These are phyloP conservation scores for Apiotrichum porosum DNA, from an alignment of 1,284 basidiomycete species.

Conservation along the genomic window DNA sequence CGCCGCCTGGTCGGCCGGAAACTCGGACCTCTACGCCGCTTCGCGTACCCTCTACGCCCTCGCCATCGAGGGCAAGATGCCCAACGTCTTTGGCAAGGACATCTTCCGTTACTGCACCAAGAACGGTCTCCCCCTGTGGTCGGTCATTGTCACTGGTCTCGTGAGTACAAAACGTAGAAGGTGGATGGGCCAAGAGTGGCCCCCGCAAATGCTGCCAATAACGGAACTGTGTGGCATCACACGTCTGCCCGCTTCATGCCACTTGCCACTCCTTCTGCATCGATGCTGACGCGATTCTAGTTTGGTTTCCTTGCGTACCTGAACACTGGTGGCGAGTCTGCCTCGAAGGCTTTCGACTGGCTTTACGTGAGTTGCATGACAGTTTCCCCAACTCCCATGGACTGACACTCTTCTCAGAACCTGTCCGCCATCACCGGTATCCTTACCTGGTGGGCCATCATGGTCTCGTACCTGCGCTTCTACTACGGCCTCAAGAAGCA, in stretches of 20 bases:
- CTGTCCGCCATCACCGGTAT: constrained; percentile 65
- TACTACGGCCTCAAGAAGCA: constrained; percentile 60
- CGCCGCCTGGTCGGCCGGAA: constrained; percentile 78
- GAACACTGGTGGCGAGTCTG: constrained; percentile 39
- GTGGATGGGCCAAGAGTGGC: too few species aligned
- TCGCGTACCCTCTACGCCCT: constrained; percentile 80
- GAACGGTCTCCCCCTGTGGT: constrained; percentile 63
- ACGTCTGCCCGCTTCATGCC: too few species aligned
- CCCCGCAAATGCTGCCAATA: too few species aligned
- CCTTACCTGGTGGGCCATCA: constrained; percentile 65
- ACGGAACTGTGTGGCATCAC: too few species aligned
- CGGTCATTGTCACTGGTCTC: constrained; percentile 55
- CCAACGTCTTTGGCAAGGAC: constrained; percentile 40
- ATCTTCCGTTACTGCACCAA: constrained; percentile 59
- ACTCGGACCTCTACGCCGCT: constrained; percentile 71
- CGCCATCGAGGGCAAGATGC: constrained; percentile 67
- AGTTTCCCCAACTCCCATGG: too few species aligned
- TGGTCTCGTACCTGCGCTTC: constrained; percentile 69
- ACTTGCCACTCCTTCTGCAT: too few species aligned
- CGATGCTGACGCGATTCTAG: too few species aligned
- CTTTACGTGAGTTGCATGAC: too few species aligned
- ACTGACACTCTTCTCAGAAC: too few species aligned
- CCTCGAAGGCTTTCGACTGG: constrained; percentile 54
- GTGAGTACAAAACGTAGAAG: too few species aligned
- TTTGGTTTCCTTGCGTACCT: constrained; percentile 58